Percentiles rank a stretch among this genome's conserved stretches.
phyloP scores from a whole-genome alignment of 2,329 filamentous ascomycete species.

The Magnaporthiopsis rhizophila region DNA sequence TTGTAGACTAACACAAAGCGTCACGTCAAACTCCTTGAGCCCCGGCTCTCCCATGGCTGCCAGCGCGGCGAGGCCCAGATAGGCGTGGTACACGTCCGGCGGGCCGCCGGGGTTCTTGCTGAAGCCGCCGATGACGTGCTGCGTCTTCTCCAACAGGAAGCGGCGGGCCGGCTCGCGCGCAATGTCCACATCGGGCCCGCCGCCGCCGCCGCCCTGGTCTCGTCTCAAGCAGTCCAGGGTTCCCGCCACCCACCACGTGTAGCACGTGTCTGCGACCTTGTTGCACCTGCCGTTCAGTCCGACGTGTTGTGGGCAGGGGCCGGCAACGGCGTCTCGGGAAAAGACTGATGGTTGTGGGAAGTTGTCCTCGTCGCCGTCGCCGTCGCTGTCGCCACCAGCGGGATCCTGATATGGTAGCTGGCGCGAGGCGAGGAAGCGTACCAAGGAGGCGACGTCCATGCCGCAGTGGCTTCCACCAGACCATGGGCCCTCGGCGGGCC shows the following conservation, averaged over 20 bases:
- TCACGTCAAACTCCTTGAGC: slow-evolving; percentile 64
- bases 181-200: slow-evolving; percentile 50
- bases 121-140: slow-evolving; percentile 79
- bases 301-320: slow-evolving; percentile 36
- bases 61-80: slow-evolving; percentile 75
- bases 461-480: slow-evolving; percentile 22
- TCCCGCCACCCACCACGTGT: slow-evolving; percentile 83
- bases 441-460: slow-evolving; percentile 28
- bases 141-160: slow-evolving; percentile 78
- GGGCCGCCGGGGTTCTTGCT: slow-evolving; percentile 61
- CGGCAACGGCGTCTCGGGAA: slow-evolving; percentile 25
- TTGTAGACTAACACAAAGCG: slow-evolving; percentile 64
- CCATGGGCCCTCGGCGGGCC: slow-evolving; percentile 31
- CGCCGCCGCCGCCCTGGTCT: slow-evolving; percentile 48
- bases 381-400: slow-evolving; percentile 33
- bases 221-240: slow-evolving; percentile 38
- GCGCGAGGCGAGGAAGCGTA: slow-evolving; percentile 45
- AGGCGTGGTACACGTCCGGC: slow-evolving; percentile 81
- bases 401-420: slow-evolving; percentile 53
- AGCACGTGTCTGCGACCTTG: slow-evolving; percentile 91
- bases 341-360: slow-evolving; percentile 21
- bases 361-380: slow-evolving; percentile 24
- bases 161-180: slow-evolving; percentile 53
- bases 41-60: slow-evolving; percentile 63
- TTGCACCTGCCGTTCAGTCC: slow-evolving; percentile 89